Base-by-base conservation (phyloP, 2,329 filamentous ascomycete genomes). In the Ustilaginoidea virens region DNA sequence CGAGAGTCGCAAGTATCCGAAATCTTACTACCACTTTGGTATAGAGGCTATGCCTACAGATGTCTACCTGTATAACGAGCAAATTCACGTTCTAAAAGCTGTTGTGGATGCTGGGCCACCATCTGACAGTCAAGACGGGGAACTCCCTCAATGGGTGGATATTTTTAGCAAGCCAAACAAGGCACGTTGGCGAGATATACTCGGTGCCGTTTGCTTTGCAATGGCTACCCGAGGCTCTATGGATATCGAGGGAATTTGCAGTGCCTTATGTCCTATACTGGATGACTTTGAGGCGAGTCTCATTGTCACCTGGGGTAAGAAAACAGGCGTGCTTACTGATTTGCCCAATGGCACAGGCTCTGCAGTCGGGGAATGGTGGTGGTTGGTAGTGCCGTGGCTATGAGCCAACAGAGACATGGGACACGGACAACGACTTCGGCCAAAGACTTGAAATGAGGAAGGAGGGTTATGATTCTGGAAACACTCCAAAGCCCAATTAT, bases 91-190 rank as follows among this genome's bases (percentile, higher is more conserved):
- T 3, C 41, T 66, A 3, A 36, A 51, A 3, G 44, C 47, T 11
- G 49, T 56, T 6, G 39, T 39, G 5, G 30, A 36, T 2, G 42
- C 48, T 16, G 56, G 56, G 2, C 52, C 69, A 1, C 66, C 66
- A 0, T 44, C 43, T 0, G 34, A 45, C 10, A 58, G 61, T 1
- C 50, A 55, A 2, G 43, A 41, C 4, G 58, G 60, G 8, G 64
- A 69, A 23, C 55, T 81, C 4, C 80, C 80, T 0, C 63, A 81
- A 29, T 86, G 80, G 80, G 66, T 71, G 29, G 74, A 78, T 46
- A 72, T 85, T 34, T 69, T 77, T 35, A 73, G 69, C 6, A 55
- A 63, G 5, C 41, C 68, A 1, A 63, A 80, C 34, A 48, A 47
- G n/a, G 51, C 56, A 1, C 63, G 73, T 31, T 85, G 80, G 76